phyloP scores from a whole-genome alignment of 305 asterid genomes.

The Lippia alba region DNA sequence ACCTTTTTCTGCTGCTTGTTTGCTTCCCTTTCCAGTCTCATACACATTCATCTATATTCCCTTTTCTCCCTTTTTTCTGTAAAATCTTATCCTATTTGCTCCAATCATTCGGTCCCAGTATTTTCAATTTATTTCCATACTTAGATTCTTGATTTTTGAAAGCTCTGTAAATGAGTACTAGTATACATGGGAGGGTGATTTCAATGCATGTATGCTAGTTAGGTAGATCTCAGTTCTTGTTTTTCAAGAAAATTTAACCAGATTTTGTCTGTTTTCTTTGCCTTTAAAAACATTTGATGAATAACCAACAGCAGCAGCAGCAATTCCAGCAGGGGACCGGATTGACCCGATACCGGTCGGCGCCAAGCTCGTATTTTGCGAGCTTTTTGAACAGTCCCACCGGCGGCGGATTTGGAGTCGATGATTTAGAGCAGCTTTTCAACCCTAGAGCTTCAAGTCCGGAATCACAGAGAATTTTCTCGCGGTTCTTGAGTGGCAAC shows the following conservation, averaged over 20 bases:
- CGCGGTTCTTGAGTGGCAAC: conserved; percentile 36
- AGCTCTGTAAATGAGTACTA: not conserved
- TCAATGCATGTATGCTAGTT: not conserved
- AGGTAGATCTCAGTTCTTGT: not conserved
- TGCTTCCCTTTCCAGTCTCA: not conserved
- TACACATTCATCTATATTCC: conserved; percentile 6
- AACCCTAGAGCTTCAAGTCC: conserved; percentile 47
- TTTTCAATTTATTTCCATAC: not conserved
- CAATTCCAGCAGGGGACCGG: conserved; percentile 54
- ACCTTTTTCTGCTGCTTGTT: conserved; percentile 37
- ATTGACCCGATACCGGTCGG: conserved; percentile 78
- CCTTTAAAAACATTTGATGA: conserved; percentile 29
- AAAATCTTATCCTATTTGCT: conserved; percentile 27
- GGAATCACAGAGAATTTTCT: conserved; percentile 44
- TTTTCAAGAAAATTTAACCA: not conserved
- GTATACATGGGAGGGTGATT: not conserved
- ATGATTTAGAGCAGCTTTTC: conserved; percentile 60
- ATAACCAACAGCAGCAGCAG: conserved; percentile 30
- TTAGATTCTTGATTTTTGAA: not conserved
- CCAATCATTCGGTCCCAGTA: conserved; percentile 3
- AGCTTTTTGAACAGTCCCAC: conserved; percentile 46
- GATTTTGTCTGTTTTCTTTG: not conserved
- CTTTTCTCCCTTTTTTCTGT: conserved; percentile 20
- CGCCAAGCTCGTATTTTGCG: conserved; percentile 82
- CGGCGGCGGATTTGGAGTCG: conserved; percentile 50